Conservation (phyloP, 2,329 filamentous ascomycete genomes). For the Fusarium hainanense region DNA sequence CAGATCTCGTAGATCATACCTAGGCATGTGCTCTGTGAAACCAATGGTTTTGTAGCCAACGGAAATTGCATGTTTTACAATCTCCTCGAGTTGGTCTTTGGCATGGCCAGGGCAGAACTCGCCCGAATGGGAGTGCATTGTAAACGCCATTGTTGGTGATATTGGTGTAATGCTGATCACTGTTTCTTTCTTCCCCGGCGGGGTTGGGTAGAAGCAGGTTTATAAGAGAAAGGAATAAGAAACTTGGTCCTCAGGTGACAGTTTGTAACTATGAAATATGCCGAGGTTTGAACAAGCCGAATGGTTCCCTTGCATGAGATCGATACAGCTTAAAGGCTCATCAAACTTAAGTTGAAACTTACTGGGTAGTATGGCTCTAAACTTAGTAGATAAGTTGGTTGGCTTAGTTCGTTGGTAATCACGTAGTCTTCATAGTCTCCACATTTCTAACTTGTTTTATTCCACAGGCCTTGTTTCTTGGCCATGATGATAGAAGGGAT, state of each 20-base stretch:
- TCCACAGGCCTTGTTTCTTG: not conserved
- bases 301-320: not conserved
- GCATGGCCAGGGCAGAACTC: slow-evolving; percentile 96
- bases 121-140: slow-evolving; percentile 97
- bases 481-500: not conserved
- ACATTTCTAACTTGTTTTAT: slow-evolving; percentile 15
- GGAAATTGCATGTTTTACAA: slow-evolving; percentile 81
- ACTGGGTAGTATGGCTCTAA: slow-evolving; percentile 9
- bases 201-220: not conserved
- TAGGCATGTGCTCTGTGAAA: slow-evolving; percentile 95
- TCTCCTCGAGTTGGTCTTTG: slow-evolving; percentile 82
- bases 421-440: slow-evolving; percentile 14
- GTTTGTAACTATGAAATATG: not conserved
- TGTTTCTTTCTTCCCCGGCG: not conserved
- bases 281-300: not conserved
- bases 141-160: slow-evolving; percentile 80
- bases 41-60: slow-evolving; percentile 85
- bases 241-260: not conserved
- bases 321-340: slow-evolving; percentile 15
- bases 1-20: slow-evolving; percentile 76
- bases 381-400: slow-evolving; percentile 8
- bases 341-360: slow-evolving; percentile 4
- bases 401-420: not conserved
- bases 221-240: not conserved
- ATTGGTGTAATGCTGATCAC: not conserved